phyloP scores from a whole-genome alignment of 164 flowering plant genomes.

The Tetrastigma voinierianum region DNA sequence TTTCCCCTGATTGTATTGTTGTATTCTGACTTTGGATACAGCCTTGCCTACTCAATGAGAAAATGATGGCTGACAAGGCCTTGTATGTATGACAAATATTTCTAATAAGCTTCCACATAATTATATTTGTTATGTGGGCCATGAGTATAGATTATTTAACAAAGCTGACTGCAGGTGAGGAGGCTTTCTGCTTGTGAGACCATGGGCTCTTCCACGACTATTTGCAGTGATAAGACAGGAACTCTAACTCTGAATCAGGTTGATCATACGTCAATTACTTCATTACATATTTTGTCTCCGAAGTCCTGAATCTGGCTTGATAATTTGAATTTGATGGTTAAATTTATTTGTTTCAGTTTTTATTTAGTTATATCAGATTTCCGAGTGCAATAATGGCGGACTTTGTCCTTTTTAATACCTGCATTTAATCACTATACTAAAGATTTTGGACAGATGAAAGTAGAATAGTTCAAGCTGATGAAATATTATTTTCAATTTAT shows the following conservation, averaged over 20 bases:
- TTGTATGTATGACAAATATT: constrained; percentile 41
- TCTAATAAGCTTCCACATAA: not conserved
- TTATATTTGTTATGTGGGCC: not conserved
- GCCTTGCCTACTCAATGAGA: constrained; percentile 97
- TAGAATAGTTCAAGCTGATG: too few species aligned
- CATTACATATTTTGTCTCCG: not conserved
- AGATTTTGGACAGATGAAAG: too few species aligned
- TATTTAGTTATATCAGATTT: too few species aligned
- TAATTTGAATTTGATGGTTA: too few species aligned
- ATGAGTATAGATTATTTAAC: constrained; percentile 7
- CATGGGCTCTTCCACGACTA: constrained; percentile 98
- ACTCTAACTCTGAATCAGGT: constrained; percentile 92
- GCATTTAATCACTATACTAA: too few species aligned
- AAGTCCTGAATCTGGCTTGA: too few species aligned
- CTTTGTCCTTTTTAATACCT: too few species aligned
- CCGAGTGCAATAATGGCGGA: too few species aligned
- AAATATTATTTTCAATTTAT: too few species aligned
- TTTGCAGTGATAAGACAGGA: constrained; percentile 99
- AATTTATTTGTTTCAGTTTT: too few species aligned
- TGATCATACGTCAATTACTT: not conserved
- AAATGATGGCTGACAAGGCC: constrained; percentile 98
- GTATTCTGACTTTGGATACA: constrained; percentile 25
- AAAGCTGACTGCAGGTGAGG: constrained; percentile 55
- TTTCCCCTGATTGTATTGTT: not conserved
- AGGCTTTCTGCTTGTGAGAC: constrained; percentile 99